Percentiles rank a stretch among this genome's conserved stretches.
phyloP scores from a whole-genome alignment of 2,329 filamentous ascomycete genomes.

The Fusarium sublunatum region DNA sequence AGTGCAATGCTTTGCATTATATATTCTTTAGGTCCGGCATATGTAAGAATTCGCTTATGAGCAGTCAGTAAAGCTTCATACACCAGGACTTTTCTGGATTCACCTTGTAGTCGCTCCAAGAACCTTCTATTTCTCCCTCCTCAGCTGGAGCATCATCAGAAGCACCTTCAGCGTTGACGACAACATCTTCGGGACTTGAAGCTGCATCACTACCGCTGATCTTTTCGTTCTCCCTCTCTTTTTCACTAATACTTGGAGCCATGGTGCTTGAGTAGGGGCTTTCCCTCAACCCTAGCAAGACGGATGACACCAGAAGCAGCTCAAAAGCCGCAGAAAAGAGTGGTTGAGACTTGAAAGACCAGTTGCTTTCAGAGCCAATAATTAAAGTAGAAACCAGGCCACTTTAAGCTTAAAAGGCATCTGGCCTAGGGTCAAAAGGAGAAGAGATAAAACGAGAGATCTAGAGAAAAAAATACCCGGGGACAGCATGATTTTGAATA shows the following conservation, averaged over 20 bases:
- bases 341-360: neutral
- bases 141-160: constrained; percentile 11
- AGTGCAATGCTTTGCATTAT: constrained; percentile 46
- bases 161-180: constrained; percentile 11
- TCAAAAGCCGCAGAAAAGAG: neutral
- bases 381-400: neutral
- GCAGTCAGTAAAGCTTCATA: constrained; percentile 10
- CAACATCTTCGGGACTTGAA: constrained; percentile 22
- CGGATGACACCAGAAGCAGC: neutral
- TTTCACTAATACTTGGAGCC: constrained; percentile 27
- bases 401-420: constrained; percentile 16
- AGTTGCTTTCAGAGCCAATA: constrained; percentile 5
- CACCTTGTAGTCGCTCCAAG: constrained; percentile 42
- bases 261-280: constrained; percentile 9
- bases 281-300: neutral
- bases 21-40: constrained; percentile 46
- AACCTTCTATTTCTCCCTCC: constrained; percentile 33
- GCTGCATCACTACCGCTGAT: constrained; percentile 5
- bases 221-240: constrained; percentile 33
- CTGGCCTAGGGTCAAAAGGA: neutral
- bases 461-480: constrained; percentile 1
- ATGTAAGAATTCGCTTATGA: constrained; percentile 48
- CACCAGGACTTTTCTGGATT: neutral
- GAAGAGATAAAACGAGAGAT: neutral
- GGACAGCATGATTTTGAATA: constrained; percentile 26